Base-by-base conservation (phyloP, 1,139 yeast species). In the Magnusiomyces suaveolens region DNA sequence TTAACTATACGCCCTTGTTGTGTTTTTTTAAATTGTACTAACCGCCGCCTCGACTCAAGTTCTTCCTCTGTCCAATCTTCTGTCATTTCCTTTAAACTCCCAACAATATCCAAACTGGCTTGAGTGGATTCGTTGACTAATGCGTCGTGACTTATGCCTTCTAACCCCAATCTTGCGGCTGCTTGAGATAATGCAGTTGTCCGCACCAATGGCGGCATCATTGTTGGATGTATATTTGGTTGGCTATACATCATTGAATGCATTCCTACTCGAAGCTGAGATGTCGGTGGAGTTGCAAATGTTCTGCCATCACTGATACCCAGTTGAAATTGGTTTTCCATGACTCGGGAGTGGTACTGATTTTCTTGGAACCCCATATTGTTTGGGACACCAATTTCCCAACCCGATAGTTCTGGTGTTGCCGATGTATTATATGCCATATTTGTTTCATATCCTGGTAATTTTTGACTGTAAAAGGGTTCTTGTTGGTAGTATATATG, bases 1-100 rank as follows among this genome's bases (percentile, higher is more conserved):
- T 63, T 56, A 33, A 73, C 64, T 8, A 61, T 60, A 1, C 72
- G 64, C 16, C 75, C 75, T 1, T 64, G 62, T 60, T 72, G 76
- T 43, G 59, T 54, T 23, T 71, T 63, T 46, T 63, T 60, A 58
- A 70, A 70, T 56, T 64, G 67, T 10, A 70, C 71, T 48, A 70
- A 63, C 26, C 73, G 64, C 18, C 73, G 61, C 36, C 65, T 63
- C 3, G 62, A 64, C 48, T 62, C 60, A 64, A 65, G 62, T 52
- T 70, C 73, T 36, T 63, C 64, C 36, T 60, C 59, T 1, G 69
- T 61, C 73, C 73, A 70, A 55, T 43, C 52, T 24, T 60, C 63
- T 4, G 70, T 63, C 67, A 72, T 64, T 23, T 59, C 60, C 46
- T 64, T 67, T 44, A 73, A 61, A 52, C 72, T 64, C 10, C 75